A percentile compares a stretch with the other conserved stretches of the same genome.
Conservation (phyloP, 2,329 filamentous ascomycete genomes). For the Lachnum nothofagi region DNA sequence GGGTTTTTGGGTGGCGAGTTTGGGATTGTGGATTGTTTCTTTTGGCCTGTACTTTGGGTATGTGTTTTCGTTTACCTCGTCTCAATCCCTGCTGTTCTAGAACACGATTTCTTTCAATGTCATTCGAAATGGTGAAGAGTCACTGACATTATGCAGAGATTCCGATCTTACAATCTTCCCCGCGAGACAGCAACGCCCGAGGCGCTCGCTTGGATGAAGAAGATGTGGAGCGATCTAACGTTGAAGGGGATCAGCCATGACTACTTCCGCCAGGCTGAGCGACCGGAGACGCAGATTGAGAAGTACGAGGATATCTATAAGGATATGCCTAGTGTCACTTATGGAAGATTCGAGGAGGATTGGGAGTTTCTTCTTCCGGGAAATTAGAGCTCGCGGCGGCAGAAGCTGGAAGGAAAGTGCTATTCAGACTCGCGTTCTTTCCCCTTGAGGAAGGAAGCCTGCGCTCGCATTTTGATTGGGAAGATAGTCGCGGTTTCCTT, state of each 20-base stretch:
- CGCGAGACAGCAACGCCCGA: slow-evolving; percentile 24
- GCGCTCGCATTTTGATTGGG: too few relatives aligned
- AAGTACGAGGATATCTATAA: slow-evolving; percentile 27
- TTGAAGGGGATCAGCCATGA: slow-evolving; percentile 10
- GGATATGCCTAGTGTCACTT: slow-evolving; percentile 19
- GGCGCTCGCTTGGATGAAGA: slow-evolving; percentile 18
- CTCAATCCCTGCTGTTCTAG: neutral
- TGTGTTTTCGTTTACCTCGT: slow-evolving; percentile 9
- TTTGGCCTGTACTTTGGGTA: slow-evolving; percentile 33
- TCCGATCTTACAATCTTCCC: slow-evolving; percentile 30
- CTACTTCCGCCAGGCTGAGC: slow-evolving; percentile 28
- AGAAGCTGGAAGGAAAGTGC: neutral
- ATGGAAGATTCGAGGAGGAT: slow-evolving; percentile 22
- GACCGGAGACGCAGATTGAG: slow-evolving; percentile 21
- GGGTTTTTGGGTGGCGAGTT: slow-evolving; percentile 30
- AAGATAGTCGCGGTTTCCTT: too few relatives aligned
- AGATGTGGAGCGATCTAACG: slow-evolving; percentile 19
- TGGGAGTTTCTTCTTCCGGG: slow-evolving; percentile 15
- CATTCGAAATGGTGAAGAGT: too few relatives aligned
- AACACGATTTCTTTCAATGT: too few relatives aligned
- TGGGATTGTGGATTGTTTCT: slow-evolving; percentile 32
- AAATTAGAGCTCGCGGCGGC: neutral
- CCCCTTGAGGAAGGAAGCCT: too few relatives aligned
- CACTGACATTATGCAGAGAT: slow-evolving; percentile 19
- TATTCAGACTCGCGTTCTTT: neutral